Base-by-base conservation (phyloP, 768 basidiomycete genomes). In the Suillus subalutaceus region DNA sequence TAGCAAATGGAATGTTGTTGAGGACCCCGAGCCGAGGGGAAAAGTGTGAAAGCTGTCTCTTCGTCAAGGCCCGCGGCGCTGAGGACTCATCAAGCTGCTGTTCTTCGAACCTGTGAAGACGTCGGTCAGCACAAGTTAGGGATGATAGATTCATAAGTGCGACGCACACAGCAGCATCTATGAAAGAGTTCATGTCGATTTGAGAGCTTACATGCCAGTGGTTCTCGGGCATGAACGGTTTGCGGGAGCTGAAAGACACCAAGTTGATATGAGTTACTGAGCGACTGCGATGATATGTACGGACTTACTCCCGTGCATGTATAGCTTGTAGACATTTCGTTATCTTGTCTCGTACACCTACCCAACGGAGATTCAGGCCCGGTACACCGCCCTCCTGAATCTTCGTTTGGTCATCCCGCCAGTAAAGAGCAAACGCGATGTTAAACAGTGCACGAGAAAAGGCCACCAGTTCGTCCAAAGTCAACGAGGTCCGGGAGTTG, bases 1-100 rank as follows among this genome's bases (percentile, higher is more conserved):
- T 91, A 6, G 94, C 88, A 79, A 97, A 97, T 0, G 96, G 97
- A 65, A 99, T 92, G 77, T 98, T 96, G 80, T 98, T 93, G 63
- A 99, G 86, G 35, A 98, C 85, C 3, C 93, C 94, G 3, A 99
- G 84, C 8, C 95, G 88, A 0, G 96, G 97, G 38, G 77, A 76
- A 15, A 75, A 41, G 6, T 69, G 96, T 43, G 77, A 55, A 62
- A 98, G 80, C 69, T 92, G 89, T 6, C 93, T 90, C 70, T 90
- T 91, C 16, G 87, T 83, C 59, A 86, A 78, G 43, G 71, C 66
- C 53, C 79, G 79, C 35, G 67, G 70, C 15, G 62, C 64, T 5
- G 43, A 71, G 53, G 41, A 67, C 32, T 70, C 69, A 13, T 82
- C 77, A 2, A 85, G 76, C 67, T 87, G 83, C 63, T 83, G 84